A percentile compares a stretch with the other conserved stretches of the same genome.
Conservation (phyloP, 208 protist species). For the Novymonas esmeraldas region DNA sequence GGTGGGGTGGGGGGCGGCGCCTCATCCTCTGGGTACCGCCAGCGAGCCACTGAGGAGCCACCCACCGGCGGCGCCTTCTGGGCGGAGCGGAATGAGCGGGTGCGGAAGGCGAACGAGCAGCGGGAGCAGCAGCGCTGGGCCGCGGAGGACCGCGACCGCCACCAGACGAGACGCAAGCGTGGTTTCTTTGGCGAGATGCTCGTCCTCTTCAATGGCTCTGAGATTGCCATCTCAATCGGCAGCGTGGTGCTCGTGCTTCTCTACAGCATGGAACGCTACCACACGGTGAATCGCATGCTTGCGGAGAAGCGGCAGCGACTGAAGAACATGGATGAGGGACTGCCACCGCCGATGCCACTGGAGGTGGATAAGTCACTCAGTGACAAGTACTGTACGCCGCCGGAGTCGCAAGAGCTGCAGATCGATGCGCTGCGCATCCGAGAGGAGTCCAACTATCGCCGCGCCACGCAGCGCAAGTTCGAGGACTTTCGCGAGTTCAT, state of each 20-base stretch:
- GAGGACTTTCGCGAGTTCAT: slow-evolving; percentile 83
- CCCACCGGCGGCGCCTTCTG: slow-evolving; percentile 52
- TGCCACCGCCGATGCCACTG: slow-evolving; percentile 71
- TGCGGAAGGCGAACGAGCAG: slow-evolving; percentile 40
- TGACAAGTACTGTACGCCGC: slow-evolving; percentile 43
- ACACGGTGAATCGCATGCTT: slow-evolving; percentile 55
- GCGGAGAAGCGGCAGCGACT: slow-evolving; percentile 44
- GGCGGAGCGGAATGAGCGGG: slow-evolving; percentile 42
- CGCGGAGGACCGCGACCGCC: slow-evolving; percentile 29
- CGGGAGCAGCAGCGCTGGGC: slow-evolving; percentile 27
- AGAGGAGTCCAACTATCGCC: slow-evolving; percentile 59
- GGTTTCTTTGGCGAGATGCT: slow-evolving; percentile 29
- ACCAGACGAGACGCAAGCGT: slow-evolving; percentile 12
- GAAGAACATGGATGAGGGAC: slow-evolving; percentile 70
- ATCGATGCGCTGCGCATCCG: slow-evolving; percentile 50
- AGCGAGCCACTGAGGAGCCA: neutral
- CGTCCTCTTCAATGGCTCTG: slow-evolving; percentile 44
- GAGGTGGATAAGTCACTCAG: slow-evolving; percentile 47
- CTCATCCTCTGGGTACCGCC: slow-evolving; percentile 10
- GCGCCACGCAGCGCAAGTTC: slow-evolving; percentile 72
- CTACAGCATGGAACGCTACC: slow-evolving; percentile 56
- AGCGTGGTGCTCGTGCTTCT: slow-evolving; percentile 45
- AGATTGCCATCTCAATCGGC: slow-evolving; percentile 52
- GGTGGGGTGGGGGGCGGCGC: neutral
- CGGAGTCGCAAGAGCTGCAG: slow-evolving; percentile 39